A percentile compares a stretch with the other conserved stretches of the same genome.
phyloP scores from a whole-genome alignment of 176 grass and related monocot genomes.

The Zea mays region Zm-B73-REFERENCE-NAM-5.0 NC_050100.1:61892001-61892500 shows the following conservation, averaged over 20 bases:
- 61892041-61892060: constrained; percentile 25
- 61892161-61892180: constrained; percentile 72
- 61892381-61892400: constrained; percentile 30
- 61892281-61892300: constrained; percentile 36
- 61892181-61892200: constrained; percentile 86
- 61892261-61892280: constrained; percentile 61
- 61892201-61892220: constrained; percentile 56
- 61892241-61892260: constrained; percentile 97
- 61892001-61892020: constrained; percentile 86
- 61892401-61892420: constrained; percentile 38
- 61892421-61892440: constrained; percentile 14
- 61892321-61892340: constrained; percentile 39
- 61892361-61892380: constrained; percentile 25
- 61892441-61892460: constrained; percentile 45
- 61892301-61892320: constrained; percentile 49
- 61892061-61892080: neutral
- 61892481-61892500: constrained; percentile 37
- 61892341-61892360: constrained; percentile 42
- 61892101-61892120: constrained; percentile 75
- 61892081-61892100: constrained; percentile 24
- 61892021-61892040: constrained; percentile 19
- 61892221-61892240: constrained; percentile 52
- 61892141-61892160: constrained; percentile 47
- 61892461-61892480: constrained; percentile 29
- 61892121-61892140: constrained; percentile 30